Conservation (phyloP, 768 basidiomycete species). For the Termitomyces sp. region DNA sequence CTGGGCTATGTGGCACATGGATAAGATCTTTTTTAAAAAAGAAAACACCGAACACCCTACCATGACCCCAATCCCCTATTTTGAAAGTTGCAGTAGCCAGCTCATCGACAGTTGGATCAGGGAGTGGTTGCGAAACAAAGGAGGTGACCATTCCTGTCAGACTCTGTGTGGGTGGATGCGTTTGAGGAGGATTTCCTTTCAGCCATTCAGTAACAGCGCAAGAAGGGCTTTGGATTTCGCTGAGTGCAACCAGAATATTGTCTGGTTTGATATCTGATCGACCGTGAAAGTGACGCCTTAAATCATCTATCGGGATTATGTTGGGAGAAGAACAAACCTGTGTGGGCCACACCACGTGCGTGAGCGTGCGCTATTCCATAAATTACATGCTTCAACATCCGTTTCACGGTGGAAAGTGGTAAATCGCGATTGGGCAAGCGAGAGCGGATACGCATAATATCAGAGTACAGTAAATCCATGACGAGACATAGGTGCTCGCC, state of each 20-base stretch:
- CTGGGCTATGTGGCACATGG: not conserved
- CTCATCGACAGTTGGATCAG: not conserved
- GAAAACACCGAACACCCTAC: not conserved
- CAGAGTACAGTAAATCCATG: constrained; percentile 24
- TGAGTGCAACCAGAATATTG: constrained; percentile 26
- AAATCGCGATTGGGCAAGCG: constrained; percentile 13
- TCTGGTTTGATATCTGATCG: constrained; percentile 27
- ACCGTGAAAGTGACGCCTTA: not conserved
- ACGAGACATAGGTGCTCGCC: constrained; percentile 29
- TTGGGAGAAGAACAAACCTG: not conserved
- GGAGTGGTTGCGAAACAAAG: not conserved
- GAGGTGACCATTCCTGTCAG: not conserved
- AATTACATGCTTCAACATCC: constrained; percentile 25
- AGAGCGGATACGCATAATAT: constrained; percentile 19
- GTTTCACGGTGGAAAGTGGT: constrained; percentile 27
- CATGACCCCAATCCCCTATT: not conserved
- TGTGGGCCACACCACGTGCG: constrained; percentile 23
- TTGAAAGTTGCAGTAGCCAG: not conserved
- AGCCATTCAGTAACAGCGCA: not conserved
- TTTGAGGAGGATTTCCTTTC: not conserved
- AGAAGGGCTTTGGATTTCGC: too few species aligned
- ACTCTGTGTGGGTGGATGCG: not conserved
- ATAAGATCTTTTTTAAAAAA: not conserved
- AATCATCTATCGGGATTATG: too few species aligned
- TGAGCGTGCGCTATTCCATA: constrained; percentile 24